Base-by-base conservation (phyloP, 306 rosid species). In the Purshia tridentata region DNA sequence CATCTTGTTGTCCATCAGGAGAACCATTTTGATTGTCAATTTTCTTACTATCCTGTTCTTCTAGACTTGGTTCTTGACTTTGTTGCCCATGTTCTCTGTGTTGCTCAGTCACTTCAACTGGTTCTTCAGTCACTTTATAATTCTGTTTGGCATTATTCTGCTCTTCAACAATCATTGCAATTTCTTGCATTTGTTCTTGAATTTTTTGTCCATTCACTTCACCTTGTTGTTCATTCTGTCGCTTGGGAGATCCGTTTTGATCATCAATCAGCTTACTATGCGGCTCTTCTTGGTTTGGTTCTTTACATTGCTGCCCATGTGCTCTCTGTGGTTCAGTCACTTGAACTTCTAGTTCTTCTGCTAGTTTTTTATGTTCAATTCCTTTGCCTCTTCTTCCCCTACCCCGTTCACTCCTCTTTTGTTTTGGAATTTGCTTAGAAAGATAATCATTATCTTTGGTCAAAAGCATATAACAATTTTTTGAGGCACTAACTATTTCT, bases 401-500 rank as follows among this genome's bases (percentile, higher is more conserved):
- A 73, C 8, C 39, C 61, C 47, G n/a, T 46, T 15, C 46, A n/a
- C 14, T 20, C n/a, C 22, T 45, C 55, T 69, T 39, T 44, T n/a
- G 20, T 62, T 9, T 55, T 8, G 44, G 29, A 14, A 67, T 67
- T 18, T 42, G 41, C 48, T 47, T 18, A 29, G 51, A 40, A 61
- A 37, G 53, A 15, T 53, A 50, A 51, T 9, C 11, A 40, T 6
- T 35, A 20, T 47, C 51, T 29, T 23, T 57, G 35, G 16, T 41
- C 1, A 47, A 59, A 70, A 75, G 73, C 64, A 41, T 75, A 70
- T 70, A 70, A 15, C 12, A 23, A 7, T 44, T 59, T 19, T 56
- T 64, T 8, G 51, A 75, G 6, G 20, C 41, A 22, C 52, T 22
- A 15, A 69, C 35, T 2, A 80, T 37, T 63, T 75, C 84, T 56